These are phyloP conservation scores for Aspergillus bombycis DNA, from an alignment of 2,329 filamentous ascomycete genomes.

Conservation along the genomic window DNA sequence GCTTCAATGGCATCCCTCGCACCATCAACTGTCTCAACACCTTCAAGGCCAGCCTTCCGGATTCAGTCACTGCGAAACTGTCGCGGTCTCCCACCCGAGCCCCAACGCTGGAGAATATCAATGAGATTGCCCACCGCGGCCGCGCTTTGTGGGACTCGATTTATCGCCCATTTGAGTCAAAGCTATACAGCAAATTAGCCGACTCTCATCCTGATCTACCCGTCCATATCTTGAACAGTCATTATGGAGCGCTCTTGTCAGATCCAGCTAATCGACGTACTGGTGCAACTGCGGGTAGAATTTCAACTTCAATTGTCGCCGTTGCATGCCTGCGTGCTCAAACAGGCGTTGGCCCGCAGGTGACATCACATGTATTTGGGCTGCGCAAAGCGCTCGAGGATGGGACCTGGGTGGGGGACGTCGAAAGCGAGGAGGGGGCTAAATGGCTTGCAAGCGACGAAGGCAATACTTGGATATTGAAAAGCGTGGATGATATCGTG, in stretches of 20 bases:
- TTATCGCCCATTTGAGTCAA: conserved; percentile 73
- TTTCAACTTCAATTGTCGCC: conserved; percentile 73
- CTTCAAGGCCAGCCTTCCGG: conserved; percentile 67
- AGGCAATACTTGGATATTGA: conserved; percentile 66
- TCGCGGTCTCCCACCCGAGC: conserved; percentile 60
- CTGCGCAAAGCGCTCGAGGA: conserved; percentile 75
- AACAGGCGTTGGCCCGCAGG: conserved; percentile 80
- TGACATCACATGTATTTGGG: conserved; percentile 79
- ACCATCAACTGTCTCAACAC: conserved; percentile 80
- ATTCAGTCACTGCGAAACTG: conserved; percentile 57
- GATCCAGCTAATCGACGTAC: conserved; percentile 61
- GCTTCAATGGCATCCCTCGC: conserved; percentile 67
- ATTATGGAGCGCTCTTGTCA: conserved; percentile 74
- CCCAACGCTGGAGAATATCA: conserved; percentile 57
- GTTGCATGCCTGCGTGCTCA: conserved; percentile 76
- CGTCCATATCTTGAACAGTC: conserved; percentile 73
- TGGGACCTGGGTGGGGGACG: conserved; percentile 57
- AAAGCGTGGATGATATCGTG: conserved; percentile 65
- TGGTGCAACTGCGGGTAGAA: conserved; percentile 63
- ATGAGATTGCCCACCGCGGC: conserved; percentile 61
- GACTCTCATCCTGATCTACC: conserved; percentile 80
- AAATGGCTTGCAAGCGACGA: conserved; percentile 68
- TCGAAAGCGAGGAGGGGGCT: conserved; percentile 56
- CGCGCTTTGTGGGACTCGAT: conserved; percentile 73
- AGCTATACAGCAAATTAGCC: conserved; percentile 71